These are phyloP conservation scores for Cardamine chenopodiifolia DNA, from an alignment of 345 rosid genomes.

Conservation along the genomic window DNA sequence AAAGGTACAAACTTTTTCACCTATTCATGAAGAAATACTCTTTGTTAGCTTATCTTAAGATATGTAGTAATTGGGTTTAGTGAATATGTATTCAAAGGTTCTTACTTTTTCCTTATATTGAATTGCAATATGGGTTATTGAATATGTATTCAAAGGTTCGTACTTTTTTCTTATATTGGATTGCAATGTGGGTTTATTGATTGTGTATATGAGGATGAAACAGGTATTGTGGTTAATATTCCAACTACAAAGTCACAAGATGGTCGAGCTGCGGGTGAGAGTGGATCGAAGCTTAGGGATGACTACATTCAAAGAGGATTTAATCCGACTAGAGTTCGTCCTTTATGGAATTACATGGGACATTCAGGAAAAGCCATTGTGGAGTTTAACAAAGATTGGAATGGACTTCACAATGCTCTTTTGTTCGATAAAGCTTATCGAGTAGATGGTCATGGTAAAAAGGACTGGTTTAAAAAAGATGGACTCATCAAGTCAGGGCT, in stretches of 20 bases:
- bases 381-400: constrained; percentile 90
- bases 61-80: neutral
- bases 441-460: constrained; percentile 76
- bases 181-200: constrained; percentile 8
- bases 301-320: constrained; percentile 81
- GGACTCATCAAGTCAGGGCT: constrained; percentile 60
- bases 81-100: neutral
- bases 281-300: constrained; percentile 92
- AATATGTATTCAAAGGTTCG: neutral
- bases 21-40: neutral
- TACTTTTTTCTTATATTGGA: neutral
- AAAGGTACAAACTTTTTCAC: constrained; percentile 37
- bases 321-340: constrained; percentile 77
- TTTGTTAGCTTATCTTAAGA: constrained; percentile 6
- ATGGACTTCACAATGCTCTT: constrained; percentile 79
- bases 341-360: constrained; percentile 79
- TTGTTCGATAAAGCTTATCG: constrained; percentile 85
- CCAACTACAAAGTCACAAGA: constrained; percentile 63
- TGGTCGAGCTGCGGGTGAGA: constrained; percentile 76
- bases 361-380: constrained; percentile 86
- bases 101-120: neutral
- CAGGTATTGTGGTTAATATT: constrained; percentile 80
- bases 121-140: neutral
- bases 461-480: constrained; percentile 56
- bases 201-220: neutral